phyloP scores from a whole-genome alignment of 345 rosid genomes.

The Excoecaria agallocha region DNA sequence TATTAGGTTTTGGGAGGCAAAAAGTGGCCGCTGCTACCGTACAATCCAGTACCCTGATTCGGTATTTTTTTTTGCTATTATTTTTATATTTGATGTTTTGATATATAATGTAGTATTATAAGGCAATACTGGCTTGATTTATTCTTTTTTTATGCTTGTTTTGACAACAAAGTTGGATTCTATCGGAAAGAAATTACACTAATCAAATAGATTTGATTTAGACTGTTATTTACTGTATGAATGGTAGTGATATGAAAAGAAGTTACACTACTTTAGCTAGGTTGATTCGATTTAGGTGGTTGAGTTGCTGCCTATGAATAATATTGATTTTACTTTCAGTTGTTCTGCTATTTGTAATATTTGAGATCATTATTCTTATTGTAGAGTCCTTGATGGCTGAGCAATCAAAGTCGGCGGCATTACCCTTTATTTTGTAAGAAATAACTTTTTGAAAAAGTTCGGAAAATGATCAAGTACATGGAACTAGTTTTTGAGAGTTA shows the following conservation, averaged over 20 bases:
- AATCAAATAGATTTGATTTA: not conserved
- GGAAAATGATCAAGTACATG: too few relatives aligned
- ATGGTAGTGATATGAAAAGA: too few relatives aligned
- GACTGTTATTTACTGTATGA: too few relatives aligned
- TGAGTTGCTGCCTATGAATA: too few relatives aligned
- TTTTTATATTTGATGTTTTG: not conserved
- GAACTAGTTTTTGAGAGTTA: not conserved
- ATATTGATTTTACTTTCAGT: not conserved
- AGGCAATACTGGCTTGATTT: not conserved
- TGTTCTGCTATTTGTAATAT: not conserved
- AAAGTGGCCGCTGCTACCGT: constrained; percentile 89
- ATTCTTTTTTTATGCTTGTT: not conserved
- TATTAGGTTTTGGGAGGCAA: constrained; percentile 93
- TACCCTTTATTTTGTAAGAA: not conserved
- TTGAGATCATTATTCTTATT: not conserved
- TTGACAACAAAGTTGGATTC: not conserved
- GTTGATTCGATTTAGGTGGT: too few relatives aligned
- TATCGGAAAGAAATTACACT: not conserved
- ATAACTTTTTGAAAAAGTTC: not conserved
- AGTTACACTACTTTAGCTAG: too few relatives aligned
- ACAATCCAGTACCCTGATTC: constrained; percentile 91
- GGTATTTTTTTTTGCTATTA: constrained; percentile 30
- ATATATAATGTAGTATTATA: not conserved
- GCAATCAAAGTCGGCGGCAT: not conserved
- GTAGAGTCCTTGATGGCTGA: not conserved